Percentiles rank a stretch among this genome's conserved stretches.
Evolutionary conservation across 2,329 filamentous ascomycete species (phyloP).

Genomic region (Dactylonectria estremocensis): DNA sequence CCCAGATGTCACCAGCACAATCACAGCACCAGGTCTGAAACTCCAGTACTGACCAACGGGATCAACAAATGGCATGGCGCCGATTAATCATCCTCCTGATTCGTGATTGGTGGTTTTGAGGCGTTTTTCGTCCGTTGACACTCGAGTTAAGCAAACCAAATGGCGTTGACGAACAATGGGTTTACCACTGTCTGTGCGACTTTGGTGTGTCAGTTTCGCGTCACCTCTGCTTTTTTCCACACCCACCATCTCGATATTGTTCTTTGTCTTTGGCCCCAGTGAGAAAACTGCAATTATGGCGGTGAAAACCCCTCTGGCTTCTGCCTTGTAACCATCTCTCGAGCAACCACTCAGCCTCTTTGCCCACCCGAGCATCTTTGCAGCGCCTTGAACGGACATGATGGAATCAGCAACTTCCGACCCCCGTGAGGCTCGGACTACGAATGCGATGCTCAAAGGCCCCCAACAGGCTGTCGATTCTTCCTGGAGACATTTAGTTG

Average conservation of each 20-base stretch:
- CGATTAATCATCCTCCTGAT: not conserved
- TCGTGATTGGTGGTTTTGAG: not conserved
- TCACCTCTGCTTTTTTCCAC: not conserved
- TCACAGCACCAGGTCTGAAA: no score
- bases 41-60: not conserved
- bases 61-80: not conserved
- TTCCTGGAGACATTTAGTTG: conserved; percentile 72
- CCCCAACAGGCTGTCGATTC: conserved; percentile 34
- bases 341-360: not conserved
- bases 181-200: conserved; percentile 1
- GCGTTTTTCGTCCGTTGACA: not conserved
- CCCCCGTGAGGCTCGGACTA: not conserved
- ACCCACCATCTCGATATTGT: conserved; percentile 33
- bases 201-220: not conserved
- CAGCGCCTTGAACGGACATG: not conserved
- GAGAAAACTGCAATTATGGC: conserved; percentile 6
- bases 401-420: conserved; percentile 29
- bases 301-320: not conserved
- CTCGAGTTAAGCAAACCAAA: conserved; percentile 4
- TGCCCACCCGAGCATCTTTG: not conserved
- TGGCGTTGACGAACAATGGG: conserved; percentile 17
- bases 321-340: conserved; percentile 4
- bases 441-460: not conserved
- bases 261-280: conserved; percentile 37
- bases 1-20: no score